These are phyloP conservation scores for Salix suchowensis DNA, from an alignment of 345 rosid genomes.

Conservation along the genomic window DNA sequence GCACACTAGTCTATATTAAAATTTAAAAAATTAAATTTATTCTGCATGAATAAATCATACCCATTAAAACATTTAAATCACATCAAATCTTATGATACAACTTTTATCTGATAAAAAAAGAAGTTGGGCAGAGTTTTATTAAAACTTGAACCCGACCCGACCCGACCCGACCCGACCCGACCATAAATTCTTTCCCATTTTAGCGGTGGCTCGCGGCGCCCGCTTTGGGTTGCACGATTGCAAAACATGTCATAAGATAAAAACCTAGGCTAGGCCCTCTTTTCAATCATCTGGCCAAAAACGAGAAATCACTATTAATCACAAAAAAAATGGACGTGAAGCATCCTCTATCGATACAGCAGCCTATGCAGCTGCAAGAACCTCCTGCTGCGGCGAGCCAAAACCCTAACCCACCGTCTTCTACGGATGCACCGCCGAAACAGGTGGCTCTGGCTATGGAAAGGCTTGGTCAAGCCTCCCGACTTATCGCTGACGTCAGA, in stretches of 20 bases:
- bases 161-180: too few species aligned
- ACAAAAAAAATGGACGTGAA: conserved; percentile 9
- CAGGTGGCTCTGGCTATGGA: conserved; percentile 96
- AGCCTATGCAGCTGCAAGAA: conserved; percentile 33
- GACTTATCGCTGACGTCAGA: conserved; percentile 80
- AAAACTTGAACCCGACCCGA: too few species aligned
- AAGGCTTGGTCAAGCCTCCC: conserved; percentile 75
- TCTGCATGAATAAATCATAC: too few species aligned
- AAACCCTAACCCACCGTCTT: conserved; percentile 23
- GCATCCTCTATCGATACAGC: conserved; percentile 18
- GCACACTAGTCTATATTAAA: too few species aligned
- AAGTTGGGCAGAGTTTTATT: too few species aligned
- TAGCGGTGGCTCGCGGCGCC: neutral
- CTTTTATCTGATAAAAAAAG: too few species aligned
- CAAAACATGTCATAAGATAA: too few species aligned
- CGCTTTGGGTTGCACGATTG: neutral
- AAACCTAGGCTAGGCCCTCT: too few species aligned
- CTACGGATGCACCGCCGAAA: conserved; percentile 83
- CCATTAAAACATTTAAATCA: too few species aligned
- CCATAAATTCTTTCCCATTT: neutral
- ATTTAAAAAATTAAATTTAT: too few species aligned
- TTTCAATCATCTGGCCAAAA: too few species aligned
- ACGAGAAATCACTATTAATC: neutral
- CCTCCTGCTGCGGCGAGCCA: conserved; percentile 19
- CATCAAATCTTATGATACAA: too few species aligned